Conservation (phyloP, 768 basidiomycete genomes). For the Leucogyrophana mollusca region DNA sequence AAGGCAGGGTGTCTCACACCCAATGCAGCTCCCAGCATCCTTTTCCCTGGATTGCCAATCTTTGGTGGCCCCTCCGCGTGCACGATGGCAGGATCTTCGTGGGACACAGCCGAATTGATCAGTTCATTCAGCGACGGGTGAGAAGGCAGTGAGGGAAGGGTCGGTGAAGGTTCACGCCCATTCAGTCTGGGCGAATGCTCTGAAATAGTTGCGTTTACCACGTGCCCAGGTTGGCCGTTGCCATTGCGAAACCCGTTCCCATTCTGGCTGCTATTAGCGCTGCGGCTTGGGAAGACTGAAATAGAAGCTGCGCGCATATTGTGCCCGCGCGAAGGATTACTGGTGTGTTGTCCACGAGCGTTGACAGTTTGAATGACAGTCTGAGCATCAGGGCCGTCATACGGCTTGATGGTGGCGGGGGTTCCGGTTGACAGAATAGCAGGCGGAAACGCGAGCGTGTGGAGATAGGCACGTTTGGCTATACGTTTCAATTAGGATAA, state of each 20-base stretch:
- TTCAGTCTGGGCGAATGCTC: conserved; percentile 42
- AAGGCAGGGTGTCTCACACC: conserved; percentile 80
- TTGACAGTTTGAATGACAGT: conserved; percentile 81
- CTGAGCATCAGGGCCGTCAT: conserved; percentile 94
- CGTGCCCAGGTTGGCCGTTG: conserved; percentile 34
- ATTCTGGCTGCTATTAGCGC: conserved; percentile 36
- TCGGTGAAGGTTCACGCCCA: conserved; percentile 77
- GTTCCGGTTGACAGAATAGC: conserved; percentile 56
- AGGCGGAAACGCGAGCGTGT: conserved; percentile 82
- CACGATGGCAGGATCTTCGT: conserved; percentile 68
- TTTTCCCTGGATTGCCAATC: conserved; percentile 85
- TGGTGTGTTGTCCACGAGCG: conserved; percentile 61
- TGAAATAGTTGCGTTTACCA: conserved; percentile 45
- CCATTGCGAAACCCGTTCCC: conserved; percentile 27
- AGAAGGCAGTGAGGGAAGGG: conserved; percentile 74
- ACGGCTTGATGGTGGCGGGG: conserved; percentile 75
- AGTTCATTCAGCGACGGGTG: conserved; percentile 85
- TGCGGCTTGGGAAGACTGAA: conserved; percentile 60
- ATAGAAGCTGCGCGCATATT: conserved; percentile 67
- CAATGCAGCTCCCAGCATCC: conserved; percentile 85
- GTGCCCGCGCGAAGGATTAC: conserved; percentile 67
- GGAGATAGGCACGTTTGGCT: conserved; percentile 96
- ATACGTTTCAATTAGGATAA: conserved; percentile 10
- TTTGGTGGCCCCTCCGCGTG: conserved; percentile 57
- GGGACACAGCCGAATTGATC: conserved; percentile 66